Percentiles rank a stretch among this genome's conserved stretches.
These are phyloP conservation scores for Ilex aquifolium DNA, from an alignment of 257 asterid genomes.

Conservation along the genomic window DNA sequence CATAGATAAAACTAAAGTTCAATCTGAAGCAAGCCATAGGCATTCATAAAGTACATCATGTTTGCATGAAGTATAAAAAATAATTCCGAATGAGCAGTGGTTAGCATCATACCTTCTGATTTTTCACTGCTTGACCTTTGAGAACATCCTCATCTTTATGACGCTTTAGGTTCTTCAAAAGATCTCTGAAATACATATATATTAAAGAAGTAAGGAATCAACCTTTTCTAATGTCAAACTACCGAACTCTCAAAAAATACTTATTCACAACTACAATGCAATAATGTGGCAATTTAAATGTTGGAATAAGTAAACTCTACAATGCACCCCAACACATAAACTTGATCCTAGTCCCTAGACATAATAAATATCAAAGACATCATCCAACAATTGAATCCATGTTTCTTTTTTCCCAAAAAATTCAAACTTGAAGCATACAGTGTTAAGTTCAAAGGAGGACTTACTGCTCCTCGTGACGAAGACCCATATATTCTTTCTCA, in stretches of 20 bases:
- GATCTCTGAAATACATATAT: constrained; percentile 42
- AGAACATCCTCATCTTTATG: constrained; percentile 75
- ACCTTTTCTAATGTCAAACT: too few species aligned
- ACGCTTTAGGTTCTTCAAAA: constrained; percentile 59
- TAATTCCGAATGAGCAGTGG: not conserved
- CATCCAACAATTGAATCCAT: not conserved
- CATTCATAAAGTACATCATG: too few species aligned
- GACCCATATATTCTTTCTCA: constrained; percentile 61
- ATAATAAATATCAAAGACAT: not conserved
- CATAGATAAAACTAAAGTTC: too few species aligned
- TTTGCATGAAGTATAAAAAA: too few species aligned
- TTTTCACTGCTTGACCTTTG: constrained; percentile 84
- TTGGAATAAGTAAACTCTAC: not conserved
- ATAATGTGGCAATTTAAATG: not conserved
- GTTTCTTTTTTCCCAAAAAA: not conserved
- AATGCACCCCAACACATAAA: not conserved
- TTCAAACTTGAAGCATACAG: not conserved
- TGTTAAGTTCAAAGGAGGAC: constrained; percentile 14
- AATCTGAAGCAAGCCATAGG: too few species aligned
- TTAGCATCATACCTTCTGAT: constrained; percentile 57
- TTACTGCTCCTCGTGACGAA: constrained; percentile 70
- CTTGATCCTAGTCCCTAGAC: not conserved
- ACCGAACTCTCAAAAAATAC: too few species aligned
- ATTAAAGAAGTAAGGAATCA: not conserved
- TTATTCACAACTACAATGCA: not conserved